Percentiles rank a stretch among this genome's conserved stretches.
phyloP scores from a whole-genome alignment of 129 eudicot genomes.

The Saussurea involucrata region DNA sequence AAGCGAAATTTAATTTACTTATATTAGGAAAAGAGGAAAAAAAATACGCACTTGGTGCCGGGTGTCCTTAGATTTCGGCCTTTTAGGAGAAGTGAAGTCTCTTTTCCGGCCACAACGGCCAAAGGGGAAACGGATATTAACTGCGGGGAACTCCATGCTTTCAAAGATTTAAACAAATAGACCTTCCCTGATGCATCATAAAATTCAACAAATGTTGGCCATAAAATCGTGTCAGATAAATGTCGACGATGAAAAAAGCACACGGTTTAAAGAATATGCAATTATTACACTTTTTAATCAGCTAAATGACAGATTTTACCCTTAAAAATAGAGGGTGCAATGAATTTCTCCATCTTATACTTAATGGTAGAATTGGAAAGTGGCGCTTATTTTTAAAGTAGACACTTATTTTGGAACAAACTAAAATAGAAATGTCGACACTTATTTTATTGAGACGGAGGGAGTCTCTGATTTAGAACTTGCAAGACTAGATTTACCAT shows the following conservation, averaged over 20 bases:
- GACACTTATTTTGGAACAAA: background rate
- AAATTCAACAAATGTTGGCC: background rate
- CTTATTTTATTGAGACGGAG: too few relatives aligned
- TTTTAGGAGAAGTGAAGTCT: slow-evolving; percentile 59
- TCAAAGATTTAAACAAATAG: slow-evolving; percentile 55
- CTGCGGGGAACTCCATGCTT: slow-evolving; percentile 67
- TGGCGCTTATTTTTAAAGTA: background rate
- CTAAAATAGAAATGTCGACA: background rate
- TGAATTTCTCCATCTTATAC: background rate
- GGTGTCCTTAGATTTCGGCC: slow-evolving; percentile 66
- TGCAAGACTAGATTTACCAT: background rate
- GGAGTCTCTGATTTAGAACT: background rate
- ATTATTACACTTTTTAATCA: background rate
- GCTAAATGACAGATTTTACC: background rate
- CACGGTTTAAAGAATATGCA: background rate
- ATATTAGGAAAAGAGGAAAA: background rate
- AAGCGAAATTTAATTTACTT: background rate
- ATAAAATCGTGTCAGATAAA: slow-evolving; percentile 4
- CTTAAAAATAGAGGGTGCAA: background rate
- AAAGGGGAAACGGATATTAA: slow-evolving; percentile 72
- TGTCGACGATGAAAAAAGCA: background rate
- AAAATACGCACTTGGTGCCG: slow-evolving; percentile 73
- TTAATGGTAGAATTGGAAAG: background rate
- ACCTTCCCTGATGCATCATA: slow-evolving; percentile 56
- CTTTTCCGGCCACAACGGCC: slow-evolving; percentile 86